Conservation (phyloP, 1,284 basidiomycete genomes). For the Moniliophthora roreri region DNA sequence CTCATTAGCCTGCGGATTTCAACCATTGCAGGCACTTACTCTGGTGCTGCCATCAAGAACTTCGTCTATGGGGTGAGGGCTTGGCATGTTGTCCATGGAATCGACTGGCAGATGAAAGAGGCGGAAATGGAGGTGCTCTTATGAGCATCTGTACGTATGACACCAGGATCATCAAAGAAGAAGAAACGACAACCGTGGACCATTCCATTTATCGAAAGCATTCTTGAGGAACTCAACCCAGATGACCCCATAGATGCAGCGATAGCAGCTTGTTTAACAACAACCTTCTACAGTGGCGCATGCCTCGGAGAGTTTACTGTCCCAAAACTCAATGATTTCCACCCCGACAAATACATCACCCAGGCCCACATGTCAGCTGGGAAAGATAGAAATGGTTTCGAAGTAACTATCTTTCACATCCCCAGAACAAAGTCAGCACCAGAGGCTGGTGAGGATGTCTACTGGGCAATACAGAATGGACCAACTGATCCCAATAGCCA, state of each 20-base stretch:
- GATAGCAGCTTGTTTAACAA: conserved; percentile 31
- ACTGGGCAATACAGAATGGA: conserved; percentile 28
- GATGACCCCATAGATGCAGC: conserved; percentile 25
- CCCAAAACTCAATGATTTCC: conserved; percentile 14
- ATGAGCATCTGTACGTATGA: conserved; percentile 7
- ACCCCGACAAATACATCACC: conserved; percentile 8
- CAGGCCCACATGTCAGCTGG: not conserved
- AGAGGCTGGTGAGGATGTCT: conserved; percentile 25
- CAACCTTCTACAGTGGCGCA: conserved; percentile 28
- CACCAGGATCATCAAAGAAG: conserved; percentile 11
- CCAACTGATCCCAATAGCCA: conserved; percentile 25
- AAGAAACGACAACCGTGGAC: conserved; percentile 16
- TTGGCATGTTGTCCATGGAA: conserved; percentile 26
- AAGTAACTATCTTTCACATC: conserved; percentile 17
- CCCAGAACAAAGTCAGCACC: conserved; percentile 19
- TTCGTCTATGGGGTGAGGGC: conserved; percentile 22
- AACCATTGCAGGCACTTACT: conserved; percentile 13
- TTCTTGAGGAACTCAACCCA: conserved; percentile 5
- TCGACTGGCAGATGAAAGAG: conserved; percentile 19
- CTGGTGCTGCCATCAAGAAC: conserved; percentile 19
- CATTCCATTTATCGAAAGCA: conserved; percentile 3
- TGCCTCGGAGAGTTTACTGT: conserved; percentile 36
- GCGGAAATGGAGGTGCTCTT: conserved; percentile 10
- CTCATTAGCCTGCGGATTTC: not conserved
- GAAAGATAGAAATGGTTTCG: conserved; percentile 9